Conservation (phyloP, 1,139 yeast species). For the Candida smagusa region DNA sequence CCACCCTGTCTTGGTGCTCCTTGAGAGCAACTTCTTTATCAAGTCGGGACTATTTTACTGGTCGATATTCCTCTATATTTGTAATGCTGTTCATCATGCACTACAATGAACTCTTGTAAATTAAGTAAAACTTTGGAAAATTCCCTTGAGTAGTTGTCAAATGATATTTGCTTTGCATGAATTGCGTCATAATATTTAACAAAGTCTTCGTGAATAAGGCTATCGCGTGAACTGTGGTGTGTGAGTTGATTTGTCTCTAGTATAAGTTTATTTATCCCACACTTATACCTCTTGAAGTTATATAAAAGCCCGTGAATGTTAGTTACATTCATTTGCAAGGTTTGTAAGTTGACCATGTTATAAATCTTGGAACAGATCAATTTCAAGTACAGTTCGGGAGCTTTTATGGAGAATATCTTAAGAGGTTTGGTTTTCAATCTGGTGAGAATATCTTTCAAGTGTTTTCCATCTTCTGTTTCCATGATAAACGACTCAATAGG, state of each 20-base stretch:
- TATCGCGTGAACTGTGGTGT: no score
- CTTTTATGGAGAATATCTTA: background rate
- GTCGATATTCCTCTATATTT: slow-evolving; percentile 24
- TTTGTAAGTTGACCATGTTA: background rate
- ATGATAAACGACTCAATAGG: slow-evolving; percentile 1
- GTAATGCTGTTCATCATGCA: no score
- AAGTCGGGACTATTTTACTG: slow-evolving; percentile 41
- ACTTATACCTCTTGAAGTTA: no score
- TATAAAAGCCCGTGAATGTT: no score
- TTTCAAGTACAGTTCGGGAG: background rate
- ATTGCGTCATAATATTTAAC: no score
- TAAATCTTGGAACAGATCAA: background rate
- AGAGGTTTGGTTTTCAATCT: background rate
- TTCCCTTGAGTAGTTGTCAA: no score
- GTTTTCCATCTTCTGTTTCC: slow-evolving; percentile 1
- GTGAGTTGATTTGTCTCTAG: no score
- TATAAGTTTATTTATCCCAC: no score
- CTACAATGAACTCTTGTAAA: no score
- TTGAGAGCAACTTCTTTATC: slow-evolving; percentile 17
- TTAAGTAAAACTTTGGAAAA: no score
- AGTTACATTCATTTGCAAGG: background rate
- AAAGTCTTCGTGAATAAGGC: no score
- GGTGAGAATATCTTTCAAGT: slow-evolving; percentile 1
- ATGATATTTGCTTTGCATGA: no score
- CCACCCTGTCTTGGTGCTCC: slow-evolving; percentile 42